These are phyloP conservation scores for Yarrowia sp. DNA, from an alignment of 805 yeast genomes.

Conservation along the genomic window DNA sequence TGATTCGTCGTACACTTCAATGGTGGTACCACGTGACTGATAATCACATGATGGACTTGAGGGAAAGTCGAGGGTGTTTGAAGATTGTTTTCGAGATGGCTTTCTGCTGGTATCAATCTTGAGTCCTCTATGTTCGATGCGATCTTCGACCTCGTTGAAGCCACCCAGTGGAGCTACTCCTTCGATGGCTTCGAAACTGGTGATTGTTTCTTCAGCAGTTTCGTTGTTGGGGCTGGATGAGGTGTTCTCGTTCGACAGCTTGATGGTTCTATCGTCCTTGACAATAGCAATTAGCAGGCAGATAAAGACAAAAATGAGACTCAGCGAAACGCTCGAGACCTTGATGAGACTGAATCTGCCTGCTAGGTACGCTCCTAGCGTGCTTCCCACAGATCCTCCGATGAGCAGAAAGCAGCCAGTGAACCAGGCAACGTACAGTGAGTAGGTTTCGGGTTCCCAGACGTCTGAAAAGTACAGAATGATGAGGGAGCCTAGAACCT, in stretches of 20 bases:
- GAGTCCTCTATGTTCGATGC: constrained; percentile 12
- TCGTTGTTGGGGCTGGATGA: neutral
- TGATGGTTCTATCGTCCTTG: constrained; percentile 14
- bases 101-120: constrained; percentile 10
- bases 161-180: constrained; percentile 23
- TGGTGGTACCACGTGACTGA: neutral
- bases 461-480: constrained; percentile 33
- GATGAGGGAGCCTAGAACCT: constrained; percentile 17
- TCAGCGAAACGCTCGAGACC: neutral
- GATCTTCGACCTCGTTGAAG: constrained; percentile 1
- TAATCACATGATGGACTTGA: constrained; percentile 10
- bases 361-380: constrained; percentile 18
- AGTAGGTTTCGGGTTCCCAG: constrained; percentile 17
- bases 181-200: constrained; percentile 15
- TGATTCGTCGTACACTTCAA: neutral
- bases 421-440: constrained; percentile 28
- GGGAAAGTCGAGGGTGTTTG: neutral
- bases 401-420: constrained; percentile 25
- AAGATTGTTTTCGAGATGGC: neutral
- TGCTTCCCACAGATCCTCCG: constrained; percentile 14
- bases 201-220: neutral
- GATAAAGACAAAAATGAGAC: constrained; percentile 4
- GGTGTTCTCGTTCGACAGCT: neutral
- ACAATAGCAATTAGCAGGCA: neutral
- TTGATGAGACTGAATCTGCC: neutral